Evolutionary conservation across 768 basidiomycete species (phyloP).

Genomic region (Boletus insuetus): DNA sequence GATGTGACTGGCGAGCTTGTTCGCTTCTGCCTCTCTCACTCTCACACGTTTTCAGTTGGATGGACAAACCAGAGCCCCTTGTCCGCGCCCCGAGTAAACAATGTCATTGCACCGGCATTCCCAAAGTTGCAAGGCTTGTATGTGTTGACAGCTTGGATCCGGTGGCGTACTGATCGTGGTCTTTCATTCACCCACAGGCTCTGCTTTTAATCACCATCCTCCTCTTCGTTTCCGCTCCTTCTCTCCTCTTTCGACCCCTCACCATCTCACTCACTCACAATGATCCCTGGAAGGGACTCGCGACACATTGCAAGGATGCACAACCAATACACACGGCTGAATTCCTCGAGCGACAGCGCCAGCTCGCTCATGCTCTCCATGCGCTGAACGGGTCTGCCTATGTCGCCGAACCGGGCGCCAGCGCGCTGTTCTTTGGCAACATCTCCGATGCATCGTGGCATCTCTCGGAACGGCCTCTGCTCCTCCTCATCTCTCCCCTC

Average conservation of each 20-base stretch:
- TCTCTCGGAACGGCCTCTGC: conserved; percentile 75
- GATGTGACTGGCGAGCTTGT: not conserved
- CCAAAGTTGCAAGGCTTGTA: conserved; percentile 12
- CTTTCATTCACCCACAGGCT: conserved; percentile 6
- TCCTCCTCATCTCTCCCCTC: conserved; percentile 59
- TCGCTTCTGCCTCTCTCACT: not conserved
- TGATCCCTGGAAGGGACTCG: conserved; percentile 26
- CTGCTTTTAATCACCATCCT: conserved; percentile 7
- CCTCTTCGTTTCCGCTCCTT: conserved; percentile 3
- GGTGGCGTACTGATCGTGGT: not conserved
- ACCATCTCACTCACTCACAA: not conserved
- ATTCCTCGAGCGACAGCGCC: conserved; percentile 50
- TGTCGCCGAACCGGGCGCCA: conserved; percentile 77
- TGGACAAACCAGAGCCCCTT: conserved; percentile 7
- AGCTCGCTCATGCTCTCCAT: conserved; percentile 49
- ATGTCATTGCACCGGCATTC: not conserved
- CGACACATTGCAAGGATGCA: conserved; percentile 45
- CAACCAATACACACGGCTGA: conserved; percentile 47
- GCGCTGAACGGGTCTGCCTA: conserved; percentile 61
- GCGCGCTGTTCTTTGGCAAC: conserved; percentile 69
- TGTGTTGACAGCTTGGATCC: not conserved
- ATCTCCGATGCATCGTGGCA: conserved; percentile 60
- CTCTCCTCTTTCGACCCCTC: not conserved
- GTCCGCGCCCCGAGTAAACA: not conserved
- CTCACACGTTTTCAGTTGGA: not conserved